Evolutionary conservation across 1,284 basidiomycete species (phyloP).

Genomic region (Bjerkandera adusta): DNA sequence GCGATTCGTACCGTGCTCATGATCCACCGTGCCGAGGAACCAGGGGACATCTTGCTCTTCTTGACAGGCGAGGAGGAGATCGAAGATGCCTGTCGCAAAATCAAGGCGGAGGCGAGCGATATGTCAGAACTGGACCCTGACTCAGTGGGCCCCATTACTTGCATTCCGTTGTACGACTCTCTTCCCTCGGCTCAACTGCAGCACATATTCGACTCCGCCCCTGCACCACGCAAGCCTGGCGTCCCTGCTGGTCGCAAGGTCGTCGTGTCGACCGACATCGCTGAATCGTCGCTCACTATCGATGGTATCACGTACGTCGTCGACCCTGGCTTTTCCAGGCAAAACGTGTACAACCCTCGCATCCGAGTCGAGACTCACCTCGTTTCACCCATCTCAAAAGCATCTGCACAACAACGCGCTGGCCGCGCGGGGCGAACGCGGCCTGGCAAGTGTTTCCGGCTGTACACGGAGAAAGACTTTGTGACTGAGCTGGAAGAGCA

Average conservation of each 20-base stretch:
- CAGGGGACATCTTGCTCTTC: slow-evolving; percentile 93
- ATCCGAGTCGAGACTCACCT: slow-evolving; percentile 95
- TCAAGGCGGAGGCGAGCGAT: slow-evolving; percentile 87
- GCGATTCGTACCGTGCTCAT: slow-evolving; percentile 95
- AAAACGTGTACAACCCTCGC: slow-evolving; percentile 96
- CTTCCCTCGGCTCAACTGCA: slow-evolving; percentile 94
- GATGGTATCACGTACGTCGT: slow-evolving; percentile 99
- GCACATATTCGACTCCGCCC: slow-evolving; percentile 90
- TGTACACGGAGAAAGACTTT: slow-evolving; percentile 98
- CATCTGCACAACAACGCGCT: slow-evolving; percentile 93
- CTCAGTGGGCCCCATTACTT: slow-evolving; percentile 81
- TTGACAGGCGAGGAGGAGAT: slow-evolving; percentile 99
- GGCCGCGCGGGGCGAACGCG: slow-evolving; percentile 95
- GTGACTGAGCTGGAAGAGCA: slow-evolving; percentile 94
- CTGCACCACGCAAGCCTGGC: slow-evolving; percentile 55
- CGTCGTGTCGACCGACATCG: slow-evolving; percentile 95
- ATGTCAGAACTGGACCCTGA: slow-evolving; percentile 67
- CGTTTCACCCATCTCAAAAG: slow-evolving; percentile 97
- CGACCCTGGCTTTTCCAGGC: slow-evolving; percentile 96
- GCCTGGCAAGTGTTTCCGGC: slow-evolving; percentile 94
- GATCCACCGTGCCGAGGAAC: slow-evolving; percentile 95
- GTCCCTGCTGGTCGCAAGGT: slow-evolving; percentile 91
- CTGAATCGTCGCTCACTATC: slow-evolving; percentile 96
- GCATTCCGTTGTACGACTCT: slow-evolving; percentile 92
- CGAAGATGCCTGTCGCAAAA: slow-evolving; percentile 94